Percentiles rank a stretch among this genome's conserved stretches.
These are phyloP conservation scores for Solanum lycopersicoides DNA, from an alignment of 257 asterid species.

Conservation along the genomic window DNA sequence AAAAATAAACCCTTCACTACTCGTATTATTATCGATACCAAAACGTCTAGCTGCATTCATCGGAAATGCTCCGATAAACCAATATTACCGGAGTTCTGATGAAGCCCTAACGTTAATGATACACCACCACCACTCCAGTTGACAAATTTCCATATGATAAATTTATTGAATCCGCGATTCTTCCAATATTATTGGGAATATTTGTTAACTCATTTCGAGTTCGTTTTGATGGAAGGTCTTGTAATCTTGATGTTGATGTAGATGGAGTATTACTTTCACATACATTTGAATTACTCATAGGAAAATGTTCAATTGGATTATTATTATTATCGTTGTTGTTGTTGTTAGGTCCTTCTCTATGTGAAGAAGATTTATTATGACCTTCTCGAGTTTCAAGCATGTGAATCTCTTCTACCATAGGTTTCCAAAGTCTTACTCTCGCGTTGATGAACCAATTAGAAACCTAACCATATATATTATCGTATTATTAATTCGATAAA, in stretches of 20 bases:
- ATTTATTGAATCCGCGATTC: slow-evolving; percentile 15
- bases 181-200: slow-evolving; percentile 6
- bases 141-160: slow-evolving; percentile 30
- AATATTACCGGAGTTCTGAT: slow-evolving; percentile 42
- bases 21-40: slow-evolving; percentile 43
- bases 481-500: neutral
- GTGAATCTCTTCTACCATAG: slow-evolving; percentile 98
- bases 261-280: slow-evolving; percentile 25
- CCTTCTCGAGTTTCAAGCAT: slow-evolving; percentile 66
- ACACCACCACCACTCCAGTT: slow-evolving; percentile 35
- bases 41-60: slow-evolving; percentile 77
- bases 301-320: slow-evolving; percentile 14
- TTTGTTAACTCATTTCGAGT: slow-evolving; percentile 24
- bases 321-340: neutral
- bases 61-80: slow-evolving; percentile 60
- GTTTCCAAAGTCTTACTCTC: slow-evolving; percentile 95
- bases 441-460: slow-evolving; percentile 98
- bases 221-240: slow-evolving; percentile 47
- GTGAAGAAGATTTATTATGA: slow-evolving; percentile 33
- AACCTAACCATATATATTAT: slow-evolving; percentile 34
- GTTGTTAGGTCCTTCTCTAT: slow-evolving; percentile 20
- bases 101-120: slow-evolving; percentile 84
- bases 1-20: slow-evolving; percentile 34
- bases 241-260: slow-evolving; percentile 28
- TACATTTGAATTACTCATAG: slow-evolving; percentile 20